Percentiles rank a stretch among this genome's conserved stretches.
Evolutionary conservation across 192 early-diverging fungal genomes (phyloP).

Genomic region (Backusella westeae): DNA sequence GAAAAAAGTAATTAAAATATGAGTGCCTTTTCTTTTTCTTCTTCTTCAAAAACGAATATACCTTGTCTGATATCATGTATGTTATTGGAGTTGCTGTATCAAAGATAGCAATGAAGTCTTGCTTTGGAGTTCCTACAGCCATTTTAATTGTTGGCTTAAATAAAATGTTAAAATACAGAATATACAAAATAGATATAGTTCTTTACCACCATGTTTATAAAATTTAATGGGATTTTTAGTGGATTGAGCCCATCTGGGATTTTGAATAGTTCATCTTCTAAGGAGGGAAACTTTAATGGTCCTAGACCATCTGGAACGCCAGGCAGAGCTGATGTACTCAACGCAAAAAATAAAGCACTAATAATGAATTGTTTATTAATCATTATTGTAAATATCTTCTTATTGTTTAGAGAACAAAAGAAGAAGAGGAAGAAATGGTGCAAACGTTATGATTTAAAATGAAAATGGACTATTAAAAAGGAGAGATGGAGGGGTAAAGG

Average conservation of each 20-base stretch:
- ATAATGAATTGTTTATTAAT: neutral
- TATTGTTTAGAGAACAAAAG: neutral
- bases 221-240: neutral
- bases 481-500: neutral
- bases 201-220: neutral
- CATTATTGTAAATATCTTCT: neutral
- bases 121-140: neutral
- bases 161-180: neutral
- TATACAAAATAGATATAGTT: neutral
- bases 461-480: neutral
- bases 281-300: neutral
- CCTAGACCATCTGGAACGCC: neutral
- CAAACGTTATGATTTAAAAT: neutral
- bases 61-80: neutral
- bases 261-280: neutral
- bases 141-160: neutral
- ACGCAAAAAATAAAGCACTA: neutral
- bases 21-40: neutral
- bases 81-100: conserved; percentile 7
- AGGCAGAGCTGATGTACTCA: neutral
- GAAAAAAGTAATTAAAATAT: neutral
- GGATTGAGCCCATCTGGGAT: neutral
- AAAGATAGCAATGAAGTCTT: neutral
- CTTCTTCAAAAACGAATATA: neutral
- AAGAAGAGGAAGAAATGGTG: neutral